phyloP scores from a whole-genome alignment of 768 basidiomycete genomes.

The Tephrocybe sp. region DNA sequence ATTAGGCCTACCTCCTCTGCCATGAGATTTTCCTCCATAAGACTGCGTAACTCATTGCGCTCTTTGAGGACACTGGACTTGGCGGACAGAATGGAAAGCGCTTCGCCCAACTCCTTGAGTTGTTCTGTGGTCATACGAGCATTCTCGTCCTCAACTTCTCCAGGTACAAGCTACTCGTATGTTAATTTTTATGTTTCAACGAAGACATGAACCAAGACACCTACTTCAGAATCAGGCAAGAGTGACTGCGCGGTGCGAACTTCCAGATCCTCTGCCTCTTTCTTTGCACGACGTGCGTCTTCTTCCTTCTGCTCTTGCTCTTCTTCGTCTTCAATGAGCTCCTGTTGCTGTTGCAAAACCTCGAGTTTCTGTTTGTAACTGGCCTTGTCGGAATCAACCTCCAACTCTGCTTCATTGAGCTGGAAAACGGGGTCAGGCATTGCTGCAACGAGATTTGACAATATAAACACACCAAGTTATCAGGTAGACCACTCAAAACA shows the following conservation, averaged over 20 bases:
- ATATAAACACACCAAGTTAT: conserved; percentile 73
- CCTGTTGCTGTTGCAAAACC: conserved; percentile 96
- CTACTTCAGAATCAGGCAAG: conserved; percentile 88
- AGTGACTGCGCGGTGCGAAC: conserved; percentile 78
- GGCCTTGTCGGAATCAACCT: conserved; percentile 91
- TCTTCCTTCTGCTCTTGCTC: conserved; percentile 98
- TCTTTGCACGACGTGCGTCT: conserved; percentile 82
- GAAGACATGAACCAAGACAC: conserved; percentile 8
- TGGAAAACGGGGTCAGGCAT: conserved; percentile 28
- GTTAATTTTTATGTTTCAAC: neutral
- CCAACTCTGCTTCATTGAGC: conserved; percentile 97
- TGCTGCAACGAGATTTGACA: neutral
- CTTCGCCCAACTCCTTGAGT: conserved; percentile 90
- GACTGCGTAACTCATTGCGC: conserved; percentile 81
- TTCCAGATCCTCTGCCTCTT: conserved; percentile 79
- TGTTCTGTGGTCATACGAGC: conserved; percentile 99
- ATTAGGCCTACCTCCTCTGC: conserved; percentile 70
- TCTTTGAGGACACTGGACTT: conserved; percentile 96
- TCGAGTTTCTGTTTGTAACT: conserved; percentile 99
- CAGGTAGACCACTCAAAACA: conserved; percentile 90
- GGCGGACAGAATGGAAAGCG: conserved; percentile 86
- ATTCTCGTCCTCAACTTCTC: conserved; percentile 58
- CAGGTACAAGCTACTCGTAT: conserved; percentile 57
- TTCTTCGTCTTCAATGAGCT: conserved; percentile 98
- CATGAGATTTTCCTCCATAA: conserved; percentile 94